Percentiles rank a stretch among this genome's conserved stretches.
phyloP scores from a whole-genome alignment of 208 protist species.

The Acanthamoeba culbertsoni region DNA sequence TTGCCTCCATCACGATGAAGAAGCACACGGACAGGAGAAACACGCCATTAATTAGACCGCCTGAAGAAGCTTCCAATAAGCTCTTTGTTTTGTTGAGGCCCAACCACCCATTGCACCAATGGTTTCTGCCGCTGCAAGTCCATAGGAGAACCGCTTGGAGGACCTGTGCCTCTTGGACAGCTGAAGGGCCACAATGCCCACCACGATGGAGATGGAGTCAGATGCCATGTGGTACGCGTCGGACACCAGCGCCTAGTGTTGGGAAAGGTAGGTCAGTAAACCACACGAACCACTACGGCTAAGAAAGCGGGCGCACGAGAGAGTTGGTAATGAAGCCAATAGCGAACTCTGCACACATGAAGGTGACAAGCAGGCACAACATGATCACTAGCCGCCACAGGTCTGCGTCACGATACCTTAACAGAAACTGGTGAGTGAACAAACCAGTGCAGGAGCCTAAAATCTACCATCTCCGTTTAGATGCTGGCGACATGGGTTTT shows the following conservation, averaged over 20 bases:
- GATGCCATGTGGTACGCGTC: slow-evolving; percentile 36
- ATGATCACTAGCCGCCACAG: background rate
- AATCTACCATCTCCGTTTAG: too few species aligned
- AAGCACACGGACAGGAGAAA: slow-evolving; percentile 81
- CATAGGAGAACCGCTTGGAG: background rate
- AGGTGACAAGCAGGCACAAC: background rate
- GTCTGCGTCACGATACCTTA: background rate
- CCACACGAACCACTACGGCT: background rate
- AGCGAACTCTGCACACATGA: background rate
- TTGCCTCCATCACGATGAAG: slow-evolving; percentile 77
- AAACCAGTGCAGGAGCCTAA: too few species aligned
- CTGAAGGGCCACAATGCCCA: background rate
- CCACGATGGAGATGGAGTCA: background rate
- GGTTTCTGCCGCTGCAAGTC: background rate
- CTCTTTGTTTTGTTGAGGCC: background rate
- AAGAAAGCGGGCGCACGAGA: background rate
- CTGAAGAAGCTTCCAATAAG: background rate
- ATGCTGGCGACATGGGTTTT: too few species aligned
- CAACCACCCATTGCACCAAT: background rate
- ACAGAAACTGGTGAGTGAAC: too few species aligned
- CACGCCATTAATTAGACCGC: slow-evolving; percentile 77
- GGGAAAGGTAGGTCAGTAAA: too few species aligned
- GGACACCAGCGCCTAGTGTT: background rate
- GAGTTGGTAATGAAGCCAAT: background rate
- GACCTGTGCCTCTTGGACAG: background rate